Percentiles rank a stretch among this genome's conserved stretches.
Conservation (phyloP, 257 asterid genomes). For the Lycium barbarum region DNA sequence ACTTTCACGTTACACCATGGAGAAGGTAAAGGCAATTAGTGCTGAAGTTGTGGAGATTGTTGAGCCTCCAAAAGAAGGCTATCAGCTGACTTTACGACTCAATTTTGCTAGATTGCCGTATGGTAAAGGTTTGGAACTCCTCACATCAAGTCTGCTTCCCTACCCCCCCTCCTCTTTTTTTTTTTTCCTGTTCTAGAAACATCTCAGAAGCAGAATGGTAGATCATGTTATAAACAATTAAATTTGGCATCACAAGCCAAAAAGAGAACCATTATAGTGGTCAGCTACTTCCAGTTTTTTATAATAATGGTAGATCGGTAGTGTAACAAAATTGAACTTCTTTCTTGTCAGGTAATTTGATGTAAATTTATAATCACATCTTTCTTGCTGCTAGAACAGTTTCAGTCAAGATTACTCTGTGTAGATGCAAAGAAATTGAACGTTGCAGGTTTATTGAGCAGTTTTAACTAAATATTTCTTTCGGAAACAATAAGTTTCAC, state of each 20-base stretch:
- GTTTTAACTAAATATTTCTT: not conserved
- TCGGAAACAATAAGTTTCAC: not conserved
- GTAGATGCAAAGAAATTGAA: not conserved
- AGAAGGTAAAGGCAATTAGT: slow-evolving; percentile 64
- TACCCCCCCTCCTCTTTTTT: not conserved
- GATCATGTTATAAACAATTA: not conserved
- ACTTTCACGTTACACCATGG: slow-evolving; percentile 61
- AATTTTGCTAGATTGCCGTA: slow-evolving; percentile 55
- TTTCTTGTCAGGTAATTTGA: not conserved
- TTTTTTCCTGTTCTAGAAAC: not conserved
- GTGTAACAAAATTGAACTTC: not conserved
- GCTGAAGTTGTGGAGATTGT: slow-evolving; percentile 65
- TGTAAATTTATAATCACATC: not conserved
- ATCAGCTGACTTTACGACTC: slow-evolving; percentile 72
- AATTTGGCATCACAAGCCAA: not conserved
- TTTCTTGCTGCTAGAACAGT: not conserved
- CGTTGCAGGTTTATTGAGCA: not conserved
- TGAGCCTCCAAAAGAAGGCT: slow-evolving; percentile 74
- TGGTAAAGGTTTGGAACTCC: slow-evolving; percentile 58
- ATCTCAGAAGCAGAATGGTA: not conserved
- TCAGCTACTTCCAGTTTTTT: not conserved
- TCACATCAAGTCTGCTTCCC: not conserved
- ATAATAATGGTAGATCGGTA: not conserved
- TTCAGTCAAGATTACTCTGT: not conserved
- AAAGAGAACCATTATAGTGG: not conserved